Evolutionary conservation across 2,329 filamentous ascomycete species (phyloP).

Genomic region (Fusarium sp.): DNA sequence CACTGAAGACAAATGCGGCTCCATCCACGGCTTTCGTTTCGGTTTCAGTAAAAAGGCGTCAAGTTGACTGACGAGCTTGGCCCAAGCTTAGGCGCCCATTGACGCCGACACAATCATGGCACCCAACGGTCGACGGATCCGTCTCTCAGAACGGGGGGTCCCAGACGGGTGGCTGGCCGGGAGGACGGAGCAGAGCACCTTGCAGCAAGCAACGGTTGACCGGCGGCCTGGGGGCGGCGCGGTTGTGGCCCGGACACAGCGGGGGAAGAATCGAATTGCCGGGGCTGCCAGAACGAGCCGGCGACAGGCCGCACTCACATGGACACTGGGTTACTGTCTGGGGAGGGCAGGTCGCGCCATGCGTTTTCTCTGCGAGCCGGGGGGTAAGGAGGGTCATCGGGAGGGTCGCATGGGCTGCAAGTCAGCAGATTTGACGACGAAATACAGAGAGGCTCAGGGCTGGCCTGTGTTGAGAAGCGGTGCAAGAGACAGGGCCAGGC

Average conservation of each 20-base stretch:
- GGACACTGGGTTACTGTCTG: slow-evolving; percentile 11
- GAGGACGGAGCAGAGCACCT: slow-evolving; percentile 21
- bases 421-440: slow-evolving; percentile 40
- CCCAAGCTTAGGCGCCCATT: slow-evolving; percentile 20
- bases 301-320: slow-evolving; percentile 30
- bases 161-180: slow-evolving; percentile 20
- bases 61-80: slow-evolving; percentile 15
- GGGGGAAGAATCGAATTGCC: slow-evolving; percentile 29
- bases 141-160: slow-evolving; percentile 22
- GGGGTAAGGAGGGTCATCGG: slow-evolving; percentile 3
- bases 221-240: slow-evolving; percentile 20
- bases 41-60: slow-evolving; percentile 28
- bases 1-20: slow-evolving; percentile 14
- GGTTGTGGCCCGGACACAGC: slow-evolving; percentile 14
- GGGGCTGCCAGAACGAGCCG: slow-evolving; percentile 32
- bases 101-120: slow-evolving; percentile 25
- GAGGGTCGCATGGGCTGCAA: slow-evolving; percentile 40
- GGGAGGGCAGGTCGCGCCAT: slow-evolving; percentile 19
- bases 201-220: slow-evolving; percentile 32
- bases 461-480: slow-evolving; percentile 11
- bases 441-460: slow-evolving; percentile 12
- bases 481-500: slow-evolving; percentile 4
- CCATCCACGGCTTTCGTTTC: slow-evolving; percentile 20
- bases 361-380: slow-evolving; percentile 13
- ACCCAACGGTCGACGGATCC: slow-evolving; percentile 30